phyloP scores from a whole-genome alignment of 2,329 filamentous ascomycete species.

The Fusarium fujikuroi region DNA sequence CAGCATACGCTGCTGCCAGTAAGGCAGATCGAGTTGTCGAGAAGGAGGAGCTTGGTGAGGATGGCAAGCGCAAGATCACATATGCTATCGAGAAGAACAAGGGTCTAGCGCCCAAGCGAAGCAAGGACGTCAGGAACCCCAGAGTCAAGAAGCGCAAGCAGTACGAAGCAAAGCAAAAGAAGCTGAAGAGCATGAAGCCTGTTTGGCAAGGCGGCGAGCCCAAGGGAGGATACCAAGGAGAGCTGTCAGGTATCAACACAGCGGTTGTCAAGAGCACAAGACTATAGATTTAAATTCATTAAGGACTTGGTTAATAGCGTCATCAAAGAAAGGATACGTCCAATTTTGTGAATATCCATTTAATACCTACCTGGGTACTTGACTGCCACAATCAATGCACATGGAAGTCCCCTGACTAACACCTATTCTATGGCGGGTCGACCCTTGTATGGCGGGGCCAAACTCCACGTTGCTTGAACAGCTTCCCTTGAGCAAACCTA shows the following conservation, averaged over 20 bases:
- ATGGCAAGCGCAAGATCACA: constrained; percentile 91
- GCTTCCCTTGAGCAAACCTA: constrained; percentile 20
- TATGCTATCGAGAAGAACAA: constrained; percentile 99
- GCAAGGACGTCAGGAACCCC: constrained; percentile 95
- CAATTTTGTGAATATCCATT: neutral
- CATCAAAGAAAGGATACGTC: constrained; percentile 3
- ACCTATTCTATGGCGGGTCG: neutral
- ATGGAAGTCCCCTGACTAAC: constrained; percentile 10
- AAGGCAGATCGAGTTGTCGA: constrained; percentile 73
- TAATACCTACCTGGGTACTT: neutral
- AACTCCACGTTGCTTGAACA: constrained; percentile 43
- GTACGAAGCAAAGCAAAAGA: constrained; percentile 98
- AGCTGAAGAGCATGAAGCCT: constrained; percentile 85
- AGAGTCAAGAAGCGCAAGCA: constrained; percentile 98
- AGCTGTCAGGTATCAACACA: constrained; percentile 94
- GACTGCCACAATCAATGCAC: neutral
- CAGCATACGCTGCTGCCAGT: constrained; percentile 68
- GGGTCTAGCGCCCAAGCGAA: constrained; percentile 86
- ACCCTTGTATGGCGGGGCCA: constrained; percentile 36
- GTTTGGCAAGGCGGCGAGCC: constrained; percentile 88
- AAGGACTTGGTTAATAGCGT: constrained; percentile 30
- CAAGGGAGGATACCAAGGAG: constrained; percentile 87
- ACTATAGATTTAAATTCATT: constrained; percentile 64
- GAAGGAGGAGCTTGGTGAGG: constrained; percentile 76
- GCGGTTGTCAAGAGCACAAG: constrained; percentile 93